These are phyloP conservation scores for Geotrichum carabidarum DNA, from an alignment of 1,139 yeast genomes.

Conservation along the genomic window DNA sequence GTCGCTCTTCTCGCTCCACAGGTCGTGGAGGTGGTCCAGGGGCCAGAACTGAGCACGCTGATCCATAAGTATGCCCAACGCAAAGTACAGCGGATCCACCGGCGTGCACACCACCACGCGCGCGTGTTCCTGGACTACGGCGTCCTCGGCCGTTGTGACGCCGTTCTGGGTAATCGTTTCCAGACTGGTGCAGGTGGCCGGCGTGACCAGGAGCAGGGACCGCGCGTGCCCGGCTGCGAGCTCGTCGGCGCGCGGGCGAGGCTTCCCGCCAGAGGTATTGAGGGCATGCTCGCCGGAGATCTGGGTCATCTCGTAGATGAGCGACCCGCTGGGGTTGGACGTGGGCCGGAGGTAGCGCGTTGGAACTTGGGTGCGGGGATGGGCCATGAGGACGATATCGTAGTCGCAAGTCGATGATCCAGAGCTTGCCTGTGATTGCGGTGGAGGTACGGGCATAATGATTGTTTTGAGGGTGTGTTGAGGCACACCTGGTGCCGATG, in stretches of 20 bases:
- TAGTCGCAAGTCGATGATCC: background rate
- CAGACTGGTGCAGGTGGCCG: background rate
- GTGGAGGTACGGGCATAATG: background rate
- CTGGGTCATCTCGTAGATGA: slow-evolving; percentile 12
- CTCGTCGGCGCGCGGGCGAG: slow-evolving; percentile 12
- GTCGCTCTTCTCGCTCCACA: slow-evolving; percentile 22
- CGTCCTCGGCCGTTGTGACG: background rate
- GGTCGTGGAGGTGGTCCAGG: slow-evolving; percentile 34
- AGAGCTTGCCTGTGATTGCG: background rate
- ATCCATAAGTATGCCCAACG: slow-evolving; percentile 28
- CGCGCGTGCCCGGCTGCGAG: slow-evolving; percentile 8
- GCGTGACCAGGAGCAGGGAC: slow-evolving; percentile 3
- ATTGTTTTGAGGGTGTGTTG: background rate
- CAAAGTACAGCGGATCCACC: slow-evolving; percentile 32
- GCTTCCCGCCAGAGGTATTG: slow-evolving; percentile 2
- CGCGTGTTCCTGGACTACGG: slow-evolving; percentile 26
- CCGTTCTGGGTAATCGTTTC: background rate
- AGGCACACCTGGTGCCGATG: too few species aligned
- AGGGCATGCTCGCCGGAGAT: slow-evolving; percentile 4
- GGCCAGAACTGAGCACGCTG: slow-evolving; percentile 27
- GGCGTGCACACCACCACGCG: slow-evolving; percentile 33
- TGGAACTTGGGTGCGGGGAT: slow-evolving; percentile 15
- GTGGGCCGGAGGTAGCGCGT: slow-evolving; percentile 11
- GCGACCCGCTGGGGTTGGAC: background rate
- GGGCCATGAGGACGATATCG: slow-evolving; percentile 1